Conservation (phyloP, 2,329 filamentous ascomycete species). For the Hymenoscyphus fructigenus region DNA sequence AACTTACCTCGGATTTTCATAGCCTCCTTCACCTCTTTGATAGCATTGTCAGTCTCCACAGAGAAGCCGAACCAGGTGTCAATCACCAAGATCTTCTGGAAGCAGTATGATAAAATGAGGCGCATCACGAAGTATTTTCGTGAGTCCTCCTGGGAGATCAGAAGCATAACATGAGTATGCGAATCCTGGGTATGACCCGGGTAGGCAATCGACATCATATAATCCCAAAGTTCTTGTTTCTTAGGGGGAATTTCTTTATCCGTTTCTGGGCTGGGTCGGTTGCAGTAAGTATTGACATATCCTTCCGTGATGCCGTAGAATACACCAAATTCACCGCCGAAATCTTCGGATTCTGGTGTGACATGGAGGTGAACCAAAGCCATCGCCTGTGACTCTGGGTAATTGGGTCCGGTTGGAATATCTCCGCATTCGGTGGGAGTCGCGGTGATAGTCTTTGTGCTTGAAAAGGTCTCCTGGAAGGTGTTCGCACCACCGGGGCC, state of each 20-base stretch:
- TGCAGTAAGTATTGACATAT: constrained; percentile 33
- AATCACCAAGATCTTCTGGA: constrained; percentile 37
- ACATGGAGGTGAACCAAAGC: constrained; percentile 12
- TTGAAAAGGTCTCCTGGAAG: no score
- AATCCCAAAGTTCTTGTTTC: constrained; percentile 38
- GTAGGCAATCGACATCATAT: constrained; percentile 38
- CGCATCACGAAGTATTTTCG: constrained; percentile 42
- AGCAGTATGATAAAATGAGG: constrained; percentile 40
- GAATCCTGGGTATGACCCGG: constrained; percentile 33
- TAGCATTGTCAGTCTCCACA: constrained; percentile 23
- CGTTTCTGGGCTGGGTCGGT: constrained; percentile 22
- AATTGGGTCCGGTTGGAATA: not conserved
- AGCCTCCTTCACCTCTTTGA: constrained; percentile 27
- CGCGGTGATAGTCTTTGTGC: no score
- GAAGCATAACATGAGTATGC: constrained; percentile 35
- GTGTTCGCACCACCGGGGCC: no score
- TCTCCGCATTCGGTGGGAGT: not conserved
- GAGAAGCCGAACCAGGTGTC: constrained; percentile 39
- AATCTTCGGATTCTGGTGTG: constrained; percentile 14
- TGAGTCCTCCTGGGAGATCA: constrained; percentile 36
- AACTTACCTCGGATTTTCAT: constrained; percentile 33
- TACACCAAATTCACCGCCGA: constrained; percentile 17
- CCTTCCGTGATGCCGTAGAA: constrained; percentile 30
- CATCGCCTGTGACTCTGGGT: not conserved
- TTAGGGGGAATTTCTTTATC: constrained; percentile 27